Evolutionary conservation across 768 basidiomycete genomes (phyloP).

Genomic region (Xerocomus spinulosus): DNA sequence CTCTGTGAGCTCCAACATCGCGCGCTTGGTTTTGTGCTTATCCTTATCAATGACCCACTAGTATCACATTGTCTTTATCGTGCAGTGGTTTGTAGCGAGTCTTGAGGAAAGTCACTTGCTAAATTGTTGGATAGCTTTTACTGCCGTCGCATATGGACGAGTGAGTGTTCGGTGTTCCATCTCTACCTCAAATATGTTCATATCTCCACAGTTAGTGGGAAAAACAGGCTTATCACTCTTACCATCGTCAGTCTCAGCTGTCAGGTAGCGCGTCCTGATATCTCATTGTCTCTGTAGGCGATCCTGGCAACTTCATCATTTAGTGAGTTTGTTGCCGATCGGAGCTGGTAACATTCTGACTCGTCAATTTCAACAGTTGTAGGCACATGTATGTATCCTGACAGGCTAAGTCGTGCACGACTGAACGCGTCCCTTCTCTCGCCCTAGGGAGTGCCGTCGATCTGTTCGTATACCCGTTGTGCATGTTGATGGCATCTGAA

Average conservation of each 20-base stretch:
- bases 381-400: constrained; percentile 8
- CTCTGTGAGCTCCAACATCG: not conserved
- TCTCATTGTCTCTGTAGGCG: constrained; percentile 4
- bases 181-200: not conserved
- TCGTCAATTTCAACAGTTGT: not conserved
- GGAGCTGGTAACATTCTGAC: not conserved
- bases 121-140: constrained; percentile 8
- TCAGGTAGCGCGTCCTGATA: not conserved
- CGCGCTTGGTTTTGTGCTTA: no score
- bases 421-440: not conserved
- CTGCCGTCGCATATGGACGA: constrained; percentile 13
- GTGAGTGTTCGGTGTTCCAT: not conserved
- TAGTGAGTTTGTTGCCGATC: not conserved
- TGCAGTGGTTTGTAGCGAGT: constrained; percentile 6
- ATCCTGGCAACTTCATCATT: not conserved
- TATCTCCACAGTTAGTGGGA: constrained; percentile 12
- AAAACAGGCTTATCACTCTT: constrained; percentile 11
- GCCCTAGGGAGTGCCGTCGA: not conserved
- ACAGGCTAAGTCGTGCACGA: not conserved
- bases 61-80: not conserved
- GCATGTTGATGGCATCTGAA: not conserved
- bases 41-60: constrained; percentile 1
- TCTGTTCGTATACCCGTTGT: constrained; percentile 1
- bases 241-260: constrained; percentile 5
- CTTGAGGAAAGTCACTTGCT: not conserved